phyloP scores from a whole-genome alignment of 148 eudicot species.

The Nepenthes mirabilis region DNA sequence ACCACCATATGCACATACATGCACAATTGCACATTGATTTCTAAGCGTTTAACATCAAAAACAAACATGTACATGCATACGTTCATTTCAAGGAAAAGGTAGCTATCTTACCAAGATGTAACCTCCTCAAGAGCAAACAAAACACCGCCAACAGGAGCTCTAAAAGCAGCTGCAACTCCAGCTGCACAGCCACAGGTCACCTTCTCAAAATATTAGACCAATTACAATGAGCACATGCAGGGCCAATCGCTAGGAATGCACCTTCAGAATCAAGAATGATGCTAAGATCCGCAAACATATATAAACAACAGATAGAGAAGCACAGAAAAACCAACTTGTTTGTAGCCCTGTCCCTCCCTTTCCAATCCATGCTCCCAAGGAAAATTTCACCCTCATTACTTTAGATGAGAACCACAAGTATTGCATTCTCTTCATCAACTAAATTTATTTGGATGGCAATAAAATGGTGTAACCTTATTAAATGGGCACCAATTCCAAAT shows the following conservation, averaged over 20 bases:
- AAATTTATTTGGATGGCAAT: too few relatives aligned
- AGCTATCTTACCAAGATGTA: slow-evolving; percentile 68
- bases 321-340: neutral
- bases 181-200: slow-evolving; percentile 99
- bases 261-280: too few relatives aligned
- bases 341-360: too few relatives aligned
- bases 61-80: neutral
- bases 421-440: too few relatives aligned
- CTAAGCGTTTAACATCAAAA: too few relatives aligned
- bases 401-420: too few relatives aligned
- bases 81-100: neutral
- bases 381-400: too few relatives aligned
- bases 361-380: too few relatives aligned
- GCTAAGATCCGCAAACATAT: neutral
- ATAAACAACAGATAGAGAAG: slow-evolving; percentile 1
- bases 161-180: slow-evolving; percentile 99
- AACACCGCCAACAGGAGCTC: slow-evolving; percentile 99
- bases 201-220: slow-evolving; percentile 53
- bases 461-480: too few relatives aligned
- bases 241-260: neutral
- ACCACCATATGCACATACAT: neutral
- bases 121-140: slow-evolving; percentile 97
- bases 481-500: too few relatives aligned
- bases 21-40: too few relatives aligned
- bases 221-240: slow-evolving; percentile 16